phyloP scores from a whole-genome alignment of 345 rosid genomes.

The Salix viminalis region DNA sequence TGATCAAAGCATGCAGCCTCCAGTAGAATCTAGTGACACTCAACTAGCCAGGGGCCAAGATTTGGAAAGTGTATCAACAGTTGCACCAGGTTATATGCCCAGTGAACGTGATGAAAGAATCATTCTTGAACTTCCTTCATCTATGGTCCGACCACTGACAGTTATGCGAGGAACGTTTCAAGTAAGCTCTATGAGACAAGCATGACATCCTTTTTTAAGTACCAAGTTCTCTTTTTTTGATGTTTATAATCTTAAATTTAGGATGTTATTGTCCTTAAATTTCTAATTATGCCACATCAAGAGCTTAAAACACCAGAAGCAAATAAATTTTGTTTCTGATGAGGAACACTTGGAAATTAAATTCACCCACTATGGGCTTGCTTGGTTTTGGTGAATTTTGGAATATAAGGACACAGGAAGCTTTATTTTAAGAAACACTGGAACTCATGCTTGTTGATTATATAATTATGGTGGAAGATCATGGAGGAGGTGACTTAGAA shows the following conservation, averaged over 20 bases:
- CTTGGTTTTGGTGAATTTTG: neutral
- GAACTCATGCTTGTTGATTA: neutral
- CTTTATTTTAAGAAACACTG: neutral
- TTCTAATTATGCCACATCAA: neutral
- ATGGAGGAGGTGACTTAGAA: neutral
- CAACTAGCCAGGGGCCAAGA: constrained; percentile 48
- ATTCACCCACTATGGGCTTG: neutral
- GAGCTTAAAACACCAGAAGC: neutral
- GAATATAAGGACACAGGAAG: neutral
- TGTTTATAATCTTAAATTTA: neutral
- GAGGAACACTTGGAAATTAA: neutral
- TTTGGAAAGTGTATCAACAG: constrained; percentile 51
- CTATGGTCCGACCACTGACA: constrained; percentile 89
- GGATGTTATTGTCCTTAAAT: neutral
- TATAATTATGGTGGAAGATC: neutral
- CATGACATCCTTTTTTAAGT: neutral
- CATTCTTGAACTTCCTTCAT: constrained; percentile 82
- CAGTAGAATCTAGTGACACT: constrained; percentile 45
- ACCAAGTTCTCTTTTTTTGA: neutral
- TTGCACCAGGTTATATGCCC: constrained; percentile 82
- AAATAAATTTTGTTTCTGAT: neutral
- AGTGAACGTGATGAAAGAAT: constrained; percentile 89
- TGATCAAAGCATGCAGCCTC: constrained; percentile 45
- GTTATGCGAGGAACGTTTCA: constrained; percentile 90
- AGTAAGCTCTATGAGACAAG: constrained; percentile 39